These are phyloP conservation scores for Vaccinium myrtillus DNA, from an alignment of 148 eudicot species.

Conservation along the genomic window DNA sequence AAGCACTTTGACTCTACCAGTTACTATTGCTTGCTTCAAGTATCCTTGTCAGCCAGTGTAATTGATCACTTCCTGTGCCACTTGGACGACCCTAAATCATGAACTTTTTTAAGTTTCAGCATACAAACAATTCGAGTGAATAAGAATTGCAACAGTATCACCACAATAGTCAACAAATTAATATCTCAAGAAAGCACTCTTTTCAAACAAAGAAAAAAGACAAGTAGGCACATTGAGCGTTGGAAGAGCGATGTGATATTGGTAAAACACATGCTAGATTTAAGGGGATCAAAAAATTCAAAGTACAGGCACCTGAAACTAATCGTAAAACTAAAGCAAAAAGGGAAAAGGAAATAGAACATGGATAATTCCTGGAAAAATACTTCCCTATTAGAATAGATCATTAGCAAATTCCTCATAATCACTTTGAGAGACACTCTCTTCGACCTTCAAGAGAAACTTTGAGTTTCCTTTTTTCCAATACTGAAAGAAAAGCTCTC, in stretches of 20 bases:
- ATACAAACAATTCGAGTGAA: not conserved
- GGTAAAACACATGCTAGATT: not conserved
- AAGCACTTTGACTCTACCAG: slow-evolving; percentile 33
- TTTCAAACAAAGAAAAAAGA: not conserved
- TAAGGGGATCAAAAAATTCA: not conserved
- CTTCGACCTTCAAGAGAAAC: not conserved
- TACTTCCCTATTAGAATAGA: not conserved
- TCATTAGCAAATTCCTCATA: not conserved
- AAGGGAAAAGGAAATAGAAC: not conserved
- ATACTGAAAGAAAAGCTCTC: not conserved
- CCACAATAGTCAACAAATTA: not conserved
- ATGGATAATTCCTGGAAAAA: not conserved
- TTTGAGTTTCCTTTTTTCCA: not conserved
- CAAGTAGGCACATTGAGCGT: not conserved
- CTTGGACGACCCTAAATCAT: slow-evolving; percentile 36
- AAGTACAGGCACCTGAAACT: not conserved
- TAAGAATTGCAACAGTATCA: slow-evolving; percentile 4
- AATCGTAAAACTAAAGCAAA: not conserved
- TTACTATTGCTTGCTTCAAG: slow-evolving; percentile 37
- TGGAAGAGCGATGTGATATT: not conserved
- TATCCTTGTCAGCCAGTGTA: slow-evolving; percentile 25
- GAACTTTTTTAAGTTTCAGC: not conserved
- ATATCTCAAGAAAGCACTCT: not conserved
- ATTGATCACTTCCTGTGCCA: slow-evolving; percentile 24
- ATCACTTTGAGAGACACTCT: not conserved